Percentiles rank a stretch among this genome's conserved stretches.
phyloP scores from a whole-genome alignment of 2,329 filamentous ascomycete genomes.

The Colletotrichum eleusines region DNA sequence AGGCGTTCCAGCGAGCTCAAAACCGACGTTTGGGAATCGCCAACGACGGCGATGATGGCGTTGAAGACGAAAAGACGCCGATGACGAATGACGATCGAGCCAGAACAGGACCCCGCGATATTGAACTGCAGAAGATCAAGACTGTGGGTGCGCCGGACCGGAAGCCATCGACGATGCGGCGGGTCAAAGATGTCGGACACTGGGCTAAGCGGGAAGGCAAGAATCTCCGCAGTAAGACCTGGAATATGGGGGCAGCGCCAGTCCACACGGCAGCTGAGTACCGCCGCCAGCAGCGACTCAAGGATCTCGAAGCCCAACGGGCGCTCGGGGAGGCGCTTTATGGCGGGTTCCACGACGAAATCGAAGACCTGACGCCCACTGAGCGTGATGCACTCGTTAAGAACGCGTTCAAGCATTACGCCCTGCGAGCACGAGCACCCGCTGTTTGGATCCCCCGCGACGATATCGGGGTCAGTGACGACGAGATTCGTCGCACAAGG shows the following conservation, averaged over 20 bases:
- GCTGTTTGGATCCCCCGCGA: conserved; percentile 96
- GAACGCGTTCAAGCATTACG: conserved; percentile 91
- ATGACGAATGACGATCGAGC: conserved; percentile 52
- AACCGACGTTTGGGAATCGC: conserved; percentile 74
- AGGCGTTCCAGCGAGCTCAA: conserved; percentile 86
- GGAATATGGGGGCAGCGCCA: conserved; percentile 52
- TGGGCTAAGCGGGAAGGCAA: conserved; percentile 64
- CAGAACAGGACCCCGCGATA: conserved; percentile 46
- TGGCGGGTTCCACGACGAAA: conserved; percentile 88
- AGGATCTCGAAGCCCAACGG: conserved; percentile 78
- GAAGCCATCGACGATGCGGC: conserved; percentile 58
- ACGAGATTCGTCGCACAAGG: conserved; percentile 85
- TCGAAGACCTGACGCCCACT: conserved; percentile 92
- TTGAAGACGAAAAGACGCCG: conserved; percentile 57
- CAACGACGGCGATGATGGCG: conserved; percentile 64
- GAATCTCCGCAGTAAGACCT: conserved; percentile 60
- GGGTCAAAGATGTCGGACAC: conserved; percentile 60
- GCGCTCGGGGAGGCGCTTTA: conserved; percentile 85
- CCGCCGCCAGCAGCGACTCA: conserved; percentile 61
- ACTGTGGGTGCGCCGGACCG: conserved; percentile 44
- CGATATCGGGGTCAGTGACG: conserved; percentile 89
- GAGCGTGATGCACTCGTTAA: conserved; percentile 88
- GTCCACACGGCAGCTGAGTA: conserved; percentile 61
- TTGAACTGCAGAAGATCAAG: conserved; percentile 52
- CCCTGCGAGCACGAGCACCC: conserved; percentile 84